Base-by-base conservation (phyloP, 345 rosid species). In the Citrus unshiu region DNA sequence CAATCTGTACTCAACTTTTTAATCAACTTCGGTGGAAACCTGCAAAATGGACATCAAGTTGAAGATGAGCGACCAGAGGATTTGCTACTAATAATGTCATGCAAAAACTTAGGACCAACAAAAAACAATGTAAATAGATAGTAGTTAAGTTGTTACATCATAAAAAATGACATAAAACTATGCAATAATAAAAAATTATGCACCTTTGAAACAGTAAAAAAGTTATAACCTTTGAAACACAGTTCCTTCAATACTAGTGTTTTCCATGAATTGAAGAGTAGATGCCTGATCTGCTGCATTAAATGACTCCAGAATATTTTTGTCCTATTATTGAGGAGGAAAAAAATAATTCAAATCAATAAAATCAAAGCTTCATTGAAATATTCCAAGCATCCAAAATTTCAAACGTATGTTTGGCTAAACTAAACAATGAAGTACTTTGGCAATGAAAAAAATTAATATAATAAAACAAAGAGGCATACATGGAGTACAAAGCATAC, bases 211-310 rank as follows among this genome's bases (percentile, higher is more conserved):
- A 56, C 18, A 62, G 35, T 46, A 6, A 70, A 46, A 80, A 80
- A 49, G n/a, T 37, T 2, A 12, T 30, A 71, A 95, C 99, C 98
- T 93, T 72, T 92, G 96, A 84, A 93, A 93, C 19, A 95, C 88
- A 30, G 96, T 95, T 87, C 93, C 98, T 76, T 92, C 78, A 70
- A 82, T 85, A 70, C 80, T 57, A 58, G 80, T 77, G 81, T 89
- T 89, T 73, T 87, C 40, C 75, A 86, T 66, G 60, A 95, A 93
- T 69, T 92, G 89, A 43, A 95, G 96, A 79, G 95, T 92, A 57
- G 99, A 89, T 83, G 99, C 97, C 78, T 85, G 86, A 84, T 93
- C 84, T 63, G 79, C 68, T 25, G 94, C 97, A 84, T 78, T 83
- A 78, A 88, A 91, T 58, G 84, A 66, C 83, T 93, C 97, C 77